phyloP scores from a whole-genome alignment of 2,329 filamentous ascomycete species.

The Aureobasidium sp. region DNA sequence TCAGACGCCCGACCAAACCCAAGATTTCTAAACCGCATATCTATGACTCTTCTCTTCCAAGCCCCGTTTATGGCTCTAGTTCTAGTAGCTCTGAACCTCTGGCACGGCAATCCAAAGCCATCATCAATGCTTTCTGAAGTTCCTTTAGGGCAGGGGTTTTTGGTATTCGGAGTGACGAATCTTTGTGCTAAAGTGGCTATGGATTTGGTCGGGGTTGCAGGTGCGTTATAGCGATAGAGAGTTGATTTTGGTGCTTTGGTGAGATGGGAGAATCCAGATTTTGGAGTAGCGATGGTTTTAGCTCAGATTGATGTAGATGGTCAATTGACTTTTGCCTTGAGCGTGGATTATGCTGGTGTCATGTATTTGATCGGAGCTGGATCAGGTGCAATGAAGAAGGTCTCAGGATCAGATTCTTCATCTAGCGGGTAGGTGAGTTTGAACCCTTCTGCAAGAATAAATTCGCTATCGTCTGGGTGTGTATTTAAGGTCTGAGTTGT shows the following conservation, averaged over 20 bases:
- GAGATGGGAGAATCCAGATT: too few relatives aligned
- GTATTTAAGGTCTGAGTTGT: neutral
- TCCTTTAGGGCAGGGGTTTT: neutral
- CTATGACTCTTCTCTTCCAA: neutral
- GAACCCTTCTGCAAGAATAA: neutral
- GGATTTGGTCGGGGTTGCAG: neutral
- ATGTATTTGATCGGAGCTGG: neutral
- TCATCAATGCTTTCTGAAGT: neutral
- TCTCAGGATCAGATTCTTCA: neutral
- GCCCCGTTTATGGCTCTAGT: neutral
- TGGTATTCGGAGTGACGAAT: neutral
- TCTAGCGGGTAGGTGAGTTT: neutral
- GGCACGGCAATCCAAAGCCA: neutral
- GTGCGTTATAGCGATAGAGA: neutral
- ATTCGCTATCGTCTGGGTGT: neutral
- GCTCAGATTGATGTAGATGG: too few relatives aligned
- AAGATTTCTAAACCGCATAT: neutral
- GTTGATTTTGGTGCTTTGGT: too few relatives aligned
- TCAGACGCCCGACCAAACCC: neutral
- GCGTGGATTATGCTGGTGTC: neutral
- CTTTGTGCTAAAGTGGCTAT: neutral
- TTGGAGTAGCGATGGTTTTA: too few relatives aligned
- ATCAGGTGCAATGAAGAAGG: neutral
- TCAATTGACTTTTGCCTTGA: too few relatives aligned
- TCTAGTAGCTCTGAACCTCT: neutral